Evolutionary conservation across 768 basidiomycete genomes (phyloP).

Genomic region (Lactarius hatsudake): DNA sequence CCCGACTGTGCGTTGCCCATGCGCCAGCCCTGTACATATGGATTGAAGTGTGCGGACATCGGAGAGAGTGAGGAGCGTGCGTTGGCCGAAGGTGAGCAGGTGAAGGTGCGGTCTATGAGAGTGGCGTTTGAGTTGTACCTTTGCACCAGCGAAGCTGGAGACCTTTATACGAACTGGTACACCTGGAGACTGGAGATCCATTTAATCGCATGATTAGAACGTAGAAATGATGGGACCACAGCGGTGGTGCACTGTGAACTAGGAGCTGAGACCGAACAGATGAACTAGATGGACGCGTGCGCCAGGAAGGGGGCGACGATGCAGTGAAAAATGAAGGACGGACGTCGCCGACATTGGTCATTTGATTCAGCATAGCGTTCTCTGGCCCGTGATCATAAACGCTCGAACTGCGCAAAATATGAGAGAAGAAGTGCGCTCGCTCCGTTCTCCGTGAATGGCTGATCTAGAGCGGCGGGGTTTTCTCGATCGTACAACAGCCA

Average conservation of each 20-base stretch:
- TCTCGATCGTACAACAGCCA: neutral
- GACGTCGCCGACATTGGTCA: neutral
- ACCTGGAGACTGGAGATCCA: neutral
- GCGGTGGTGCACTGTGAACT: too few species aligned
- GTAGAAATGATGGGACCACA: neutral
- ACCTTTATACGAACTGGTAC: neutral
- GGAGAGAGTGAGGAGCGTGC: neutral
- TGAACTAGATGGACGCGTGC: neutral
- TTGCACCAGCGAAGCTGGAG: neutral
- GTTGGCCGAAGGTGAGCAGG: neutral
- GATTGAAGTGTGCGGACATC: conserved; percentile 27
- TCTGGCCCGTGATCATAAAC: neutral
- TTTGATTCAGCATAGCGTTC: neutral
- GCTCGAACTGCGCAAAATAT: neutral
- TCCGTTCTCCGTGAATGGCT: neutral
- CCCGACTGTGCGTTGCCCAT: conserved; percentile 11
- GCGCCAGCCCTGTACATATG: conserved; percentile 27
- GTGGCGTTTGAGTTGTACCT: neutral
- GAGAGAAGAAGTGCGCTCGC: neutral
- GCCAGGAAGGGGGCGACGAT: neutral
- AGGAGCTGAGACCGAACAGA: neutral
- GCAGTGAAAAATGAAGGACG: neutral
- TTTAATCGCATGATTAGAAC: neutral
- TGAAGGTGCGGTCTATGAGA: neutral
- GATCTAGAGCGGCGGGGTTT: neutral